Evolutionary conservation across 2,329 filamentous ascomycete species (phyloP), one percentile per base, ranked within the genome.

Genomic region (Colletotrichum sublineola): DNA sequence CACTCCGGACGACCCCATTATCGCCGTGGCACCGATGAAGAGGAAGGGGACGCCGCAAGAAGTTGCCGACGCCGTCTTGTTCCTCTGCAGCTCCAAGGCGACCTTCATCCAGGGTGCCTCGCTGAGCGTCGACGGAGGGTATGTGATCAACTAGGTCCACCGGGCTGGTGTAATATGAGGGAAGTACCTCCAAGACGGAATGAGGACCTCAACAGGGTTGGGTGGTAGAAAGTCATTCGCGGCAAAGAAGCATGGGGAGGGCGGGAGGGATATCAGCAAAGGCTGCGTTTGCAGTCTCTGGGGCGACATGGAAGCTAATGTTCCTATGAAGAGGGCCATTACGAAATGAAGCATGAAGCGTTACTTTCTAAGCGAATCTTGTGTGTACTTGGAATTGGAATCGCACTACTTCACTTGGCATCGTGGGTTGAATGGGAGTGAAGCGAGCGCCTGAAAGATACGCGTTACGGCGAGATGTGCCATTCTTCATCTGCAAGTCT

Each of bases 51-150:
- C 82, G 4, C 79, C 83, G 0, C 82, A 86, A 62, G 84, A 87
- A 69, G 79, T 86, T 14, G 84, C 85, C 3, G 85, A 86, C 75
- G 83, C 82, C 0, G 80, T 85, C 12, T 74, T 86, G 46, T 86
- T 86, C 67, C 75, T 86, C 5, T 82, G 82, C 46, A 84, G 83
- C 67, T 79, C 81, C 24, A 85, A 84, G 70, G 83, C 85, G 2
- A 82, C 82, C 1, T 86, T 86, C 68, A 80, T 86, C 15, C 84
- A 85, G 58, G 85, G 84, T 0, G 78, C 82, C 62, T 80, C 81
- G 5, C 72, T 86, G 68, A 81, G 84, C 1, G 83, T 84, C 1
- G 84, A 86, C 74, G 84, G 85, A 2, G 84, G 85, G 1, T 85
- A 86, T 31, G 65, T 73, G 31, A 70, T 70, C 8, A 74, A 73